phyloP scores from a whole-genome alignment of 2,329 filamentous ascomycete genomes.

The Aspergillus sp. region DNA sequence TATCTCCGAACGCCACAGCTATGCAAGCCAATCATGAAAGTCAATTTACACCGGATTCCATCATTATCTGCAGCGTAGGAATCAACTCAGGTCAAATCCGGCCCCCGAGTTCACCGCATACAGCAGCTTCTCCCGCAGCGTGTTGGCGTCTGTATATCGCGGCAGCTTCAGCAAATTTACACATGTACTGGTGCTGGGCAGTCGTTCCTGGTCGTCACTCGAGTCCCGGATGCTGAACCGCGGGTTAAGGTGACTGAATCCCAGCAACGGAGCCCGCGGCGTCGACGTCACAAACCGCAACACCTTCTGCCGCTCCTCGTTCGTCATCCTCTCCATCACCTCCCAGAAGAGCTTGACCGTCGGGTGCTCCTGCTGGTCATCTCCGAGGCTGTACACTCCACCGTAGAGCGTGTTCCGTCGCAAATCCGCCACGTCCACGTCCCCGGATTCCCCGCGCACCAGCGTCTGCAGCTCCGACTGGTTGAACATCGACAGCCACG shows the following conservation, averaged over 20 bases:
- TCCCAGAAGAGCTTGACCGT: slow-evolving; percentile 88
- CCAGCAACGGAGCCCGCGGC: slow-evolving; percentile 82
- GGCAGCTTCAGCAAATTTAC: slow-evolving; percentile 94
- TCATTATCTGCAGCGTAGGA: neutral
- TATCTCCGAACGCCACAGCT: slow-evolving; percentile 27
- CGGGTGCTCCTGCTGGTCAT: slow-evolving; percentile 81
- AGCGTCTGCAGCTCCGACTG: slow-evolving; percentile 91
- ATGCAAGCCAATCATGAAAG: slow-evolving; percentile 24
- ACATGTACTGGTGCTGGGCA: slow-evolving; percentile 94
- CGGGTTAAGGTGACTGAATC: slow-evolving; percentile 82
- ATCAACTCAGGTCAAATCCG: slow-evolving; percentile 73
- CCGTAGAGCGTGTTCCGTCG: slow-evolving; percentile 81
- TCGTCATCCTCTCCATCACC: slow-evolving; percentile 73
- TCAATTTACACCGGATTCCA: neutral
- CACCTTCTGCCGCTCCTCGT: slow-evolving; percentile 77
- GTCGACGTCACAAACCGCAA: slow-evolving; percentile 96
- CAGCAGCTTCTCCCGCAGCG: slow-evolving; percentile 74
- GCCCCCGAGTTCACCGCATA: slow-evolving; percentile 89
- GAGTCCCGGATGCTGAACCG: slow-evolving; percentile 87
- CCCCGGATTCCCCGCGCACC: slow-evolving; percentile 80
- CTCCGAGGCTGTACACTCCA: slow-evolving; percentile 84
- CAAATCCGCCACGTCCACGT: slow-evolving; percentile 85
- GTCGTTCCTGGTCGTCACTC: slow-evolving; percentile 69
- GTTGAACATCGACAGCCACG: slow-evolving; percentile 98
- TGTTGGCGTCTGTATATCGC: slow-evolving; percentile 66